A percentile compares a stretch with the other conserved stretches of the same genome.
phyloP scores from a whole-genome alignment of 495 filamentous ascomycete genomes.

The Penicillium macrosclerotiorum region DNA sequence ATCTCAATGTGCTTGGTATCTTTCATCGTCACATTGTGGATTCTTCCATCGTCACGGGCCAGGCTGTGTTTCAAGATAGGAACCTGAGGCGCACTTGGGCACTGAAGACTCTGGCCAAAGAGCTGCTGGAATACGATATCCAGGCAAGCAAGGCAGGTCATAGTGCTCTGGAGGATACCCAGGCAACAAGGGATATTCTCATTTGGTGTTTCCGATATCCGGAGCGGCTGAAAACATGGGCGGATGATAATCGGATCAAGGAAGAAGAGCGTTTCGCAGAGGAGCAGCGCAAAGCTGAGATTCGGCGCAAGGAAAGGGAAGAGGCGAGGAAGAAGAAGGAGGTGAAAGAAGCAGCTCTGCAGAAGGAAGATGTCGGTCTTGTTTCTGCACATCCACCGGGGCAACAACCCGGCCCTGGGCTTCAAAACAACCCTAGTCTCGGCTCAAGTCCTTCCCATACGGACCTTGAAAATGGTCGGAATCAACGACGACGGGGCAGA shows the following conservation, averaged over 20 bases:
- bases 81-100: constrained; percentile 17
- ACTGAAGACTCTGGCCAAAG: constrained; percentile 30
- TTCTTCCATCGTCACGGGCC: constrained; percentile 24
- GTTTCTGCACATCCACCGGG: no score
- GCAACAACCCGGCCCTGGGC: no score
- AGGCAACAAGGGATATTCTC: constrained; percentile 38
- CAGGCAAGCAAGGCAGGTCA: constrained; percentile 34
- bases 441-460: no score
- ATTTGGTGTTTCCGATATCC: constrained; percentile 35
- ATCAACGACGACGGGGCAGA: no score
- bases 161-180: constrained; percentile 39
- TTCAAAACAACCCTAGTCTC: no score
- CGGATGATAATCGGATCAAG: constrained; percentile 9
- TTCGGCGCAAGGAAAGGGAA: constrained; percentile 2
- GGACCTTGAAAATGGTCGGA: no score
- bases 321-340: constrained; percentile 7
- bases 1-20: constrained; percentile 43
- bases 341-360: background rate
- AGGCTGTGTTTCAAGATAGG: constrained; percentile 17
- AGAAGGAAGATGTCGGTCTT: background rate
- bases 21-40: constrained; percentile 43
- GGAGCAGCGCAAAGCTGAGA: background rate
- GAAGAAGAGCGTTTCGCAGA: constrained; percentile 4
- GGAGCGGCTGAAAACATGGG: constrained; percentile 20
- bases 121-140: constrained; percentile 29